Evolutionary conservation across 164 flowering plant genomes (phyloP).

Genomic region (Amborella trichopoda): DNA sequence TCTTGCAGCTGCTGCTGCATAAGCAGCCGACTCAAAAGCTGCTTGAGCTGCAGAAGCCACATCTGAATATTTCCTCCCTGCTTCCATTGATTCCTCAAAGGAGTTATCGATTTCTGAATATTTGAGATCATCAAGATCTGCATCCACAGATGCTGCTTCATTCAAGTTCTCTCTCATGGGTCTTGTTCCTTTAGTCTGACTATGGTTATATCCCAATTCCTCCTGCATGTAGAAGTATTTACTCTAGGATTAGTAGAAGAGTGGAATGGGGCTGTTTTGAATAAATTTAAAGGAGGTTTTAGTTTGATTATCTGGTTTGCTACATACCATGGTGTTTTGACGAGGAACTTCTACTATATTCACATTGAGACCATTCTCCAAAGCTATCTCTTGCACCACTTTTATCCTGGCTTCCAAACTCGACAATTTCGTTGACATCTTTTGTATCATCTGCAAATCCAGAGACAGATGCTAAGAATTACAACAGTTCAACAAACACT

Average conservation of each 20-base stretch:
- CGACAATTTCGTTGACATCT: conserved; percentile 61
- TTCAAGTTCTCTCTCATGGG: conserved; percentile 5
- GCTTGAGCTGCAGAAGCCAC: conserved; percentile 84
- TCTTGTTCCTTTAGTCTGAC: conserved; percentile 9
- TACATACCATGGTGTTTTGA: conserved; percentile 20
- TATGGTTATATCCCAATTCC: conserved; percentile 7
- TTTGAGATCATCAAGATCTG: conserved; percentile 4
- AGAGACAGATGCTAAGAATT: not conserved
- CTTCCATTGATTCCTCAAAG: conserved; percentile 23
- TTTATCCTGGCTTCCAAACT: conserved; percentile 51
- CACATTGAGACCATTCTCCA: conserved; percentile 36
- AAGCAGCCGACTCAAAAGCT: conserved; percentile 80
- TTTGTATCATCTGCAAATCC: conserved; percentile 52
- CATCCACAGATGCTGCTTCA: not conserved
- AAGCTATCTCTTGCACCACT: conserved; percentile 58
- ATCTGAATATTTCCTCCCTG: conserved; percentile 38
- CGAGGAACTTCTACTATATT: conserved; percentile 33
- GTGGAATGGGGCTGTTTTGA: not conserved
- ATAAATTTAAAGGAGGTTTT: too few relatives aligned
- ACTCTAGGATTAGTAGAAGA: not conserved
- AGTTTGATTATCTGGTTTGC: too few relatives aligned
- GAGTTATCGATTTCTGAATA: conserved; percentile 13
- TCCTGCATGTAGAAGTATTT: conserved; percentile 12
- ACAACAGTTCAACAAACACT: not conserved
- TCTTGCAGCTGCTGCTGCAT: conserved; percentile 76